Evolutionary conservation across 2,329 filamentous ascomycete genomes (phyloP), one percentile per base, ranked within the genome.

Genomic region (Meredithiella fracta): DNA sequence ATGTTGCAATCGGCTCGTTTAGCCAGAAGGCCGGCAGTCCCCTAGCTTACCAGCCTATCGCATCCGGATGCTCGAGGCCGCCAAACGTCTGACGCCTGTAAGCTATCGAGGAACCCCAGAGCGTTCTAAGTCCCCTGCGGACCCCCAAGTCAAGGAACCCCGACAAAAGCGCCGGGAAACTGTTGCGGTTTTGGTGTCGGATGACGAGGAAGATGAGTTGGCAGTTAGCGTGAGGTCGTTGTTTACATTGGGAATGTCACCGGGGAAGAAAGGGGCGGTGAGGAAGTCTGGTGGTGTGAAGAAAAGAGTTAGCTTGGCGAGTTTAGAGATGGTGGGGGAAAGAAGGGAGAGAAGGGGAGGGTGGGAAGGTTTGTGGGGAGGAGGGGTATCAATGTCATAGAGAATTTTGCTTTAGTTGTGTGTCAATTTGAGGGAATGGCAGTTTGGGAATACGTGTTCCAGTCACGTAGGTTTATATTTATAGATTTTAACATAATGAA

Each of bases 331-430:
- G 44, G 22, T 26, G 11, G 44, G 23, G 23, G n/a, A 9, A 11
- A 14, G 22, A 9, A 8, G 22, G 23, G 22, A 25, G 22, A 26
- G 44, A 49, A 49, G 44, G 11, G 44, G 44, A 29, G 11, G 44
- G 15, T 29, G 44, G 20, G 3, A 23, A 74, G 53, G 68, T 68
- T 14, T 82, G 79, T 58, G 79, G 79, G 2, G 67, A 75, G 60
- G 71, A 73, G 60, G 78, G 75, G 11, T 81, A 75, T 63, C 67
- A 66, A 15, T 82, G 79, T 59, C 72, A 72, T 2, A 69, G 74
- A 55, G 73, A 77, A 59, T 82, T 81, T 66, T 82, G 79, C 65
- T 80, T 83, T 61, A 70, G 69, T 8, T 82, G 79, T 62, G 67
- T 77, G 58, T 69, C 57, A 20, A 53, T 40, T 40, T 53, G 17